Conservation (phyloP, 176 grass and related monocot species). For the Musa acuminata region DNA sequence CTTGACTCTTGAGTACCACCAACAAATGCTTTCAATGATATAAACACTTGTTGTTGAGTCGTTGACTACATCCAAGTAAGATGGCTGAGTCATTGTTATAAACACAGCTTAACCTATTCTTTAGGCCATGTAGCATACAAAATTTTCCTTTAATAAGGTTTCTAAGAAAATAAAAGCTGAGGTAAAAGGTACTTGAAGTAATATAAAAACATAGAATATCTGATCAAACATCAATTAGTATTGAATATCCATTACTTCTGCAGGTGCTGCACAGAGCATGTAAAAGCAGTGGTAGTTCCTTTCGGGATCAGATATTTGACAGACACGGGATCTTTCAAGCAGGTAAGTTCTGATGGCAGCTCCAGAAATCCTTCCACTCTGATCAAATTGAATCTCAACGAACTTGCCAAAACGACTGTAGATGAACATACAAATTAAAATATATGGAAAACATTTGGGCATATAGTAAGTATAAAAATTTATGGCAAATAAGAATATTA, state of each 20-base stretch:
- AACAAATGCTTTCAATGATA: too few relatives aligned
- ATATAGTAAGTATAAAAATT: neutral
- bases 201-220: neutral
- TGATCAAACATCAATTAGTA: neutral
- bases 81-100: neutral
- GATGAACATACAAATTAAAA: neutral
- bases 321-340: constrained; percentile 94
- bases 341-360: constrained; percentile 91
- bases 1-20: too few relatives aligned
- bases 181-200: neutral
- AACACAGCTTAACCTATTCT: neutral
- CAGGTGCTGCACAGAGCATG: constrained; percentile 81
- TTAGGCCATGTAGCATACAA: neutral
- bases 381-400: constrained; percentile 97
- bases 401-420: constrained; percentile 94
- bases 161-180: neutral
- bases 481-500: neutral
- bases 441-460: neutral
- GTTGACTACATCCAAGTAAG: neutral
- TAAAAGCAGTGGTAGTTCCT: constrained; percentile 99
- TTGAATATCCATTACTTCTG: constrained; percentile 42
- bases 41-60: too few relatives aligned
- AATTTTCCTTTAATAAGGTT: neutral
- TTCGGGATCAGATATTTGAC: constrained; percentile 82
- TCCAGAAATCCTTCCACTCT: constrained; percentile 74